Percentiles rank a stretch among this genome's conserved stretches.
phyloP scores from a whole-genome alignment of 2,329 filamentous ascomycete genomes.

The Fusarium bactridioides region DNA sequence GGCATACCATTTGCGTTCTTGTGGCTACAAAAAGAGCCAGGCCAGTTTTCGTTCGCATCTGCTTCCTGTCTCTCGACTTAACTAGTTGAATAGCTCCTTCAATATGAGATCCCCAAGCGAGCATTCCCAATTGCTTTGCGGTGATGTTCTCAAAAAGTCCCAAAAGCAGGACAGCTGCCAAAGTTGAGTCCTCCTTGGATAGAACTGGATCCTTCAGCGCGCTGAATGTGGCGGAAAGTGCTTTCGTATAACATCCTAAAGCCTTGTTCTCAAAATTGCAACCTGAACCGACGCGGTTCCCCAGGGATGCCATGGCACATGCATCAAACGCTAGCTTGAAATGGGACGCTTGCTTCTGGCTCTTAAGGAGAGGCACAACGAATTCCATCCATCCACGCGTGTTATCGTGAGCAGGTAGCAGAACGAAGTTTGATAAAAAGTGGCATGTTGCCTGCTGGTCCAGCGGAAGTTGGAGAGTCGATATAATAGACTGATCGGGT shows the following conservation, averaged over 20 bases:
- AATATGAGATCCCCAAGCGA: constrained; percentile 70
- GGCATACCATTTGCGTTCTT: constrained; percentile 64
- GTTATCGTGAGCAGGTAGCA: constrained; percentile 59
- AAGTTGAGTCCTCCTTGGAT: constrained; percentile 63
- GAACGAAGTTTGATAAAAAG: constrained; percentile 68
- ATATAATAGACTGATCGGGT: constrained; percentile 40
- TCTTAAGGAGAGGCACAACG: constrained; percentile 62
- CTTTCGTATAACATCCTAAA: constrained; percentile 62
- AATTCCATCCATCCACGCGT: constrained; percentile 67
- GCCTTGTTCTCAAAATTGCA: constrained; percentile 51
- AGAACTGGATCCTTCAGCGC: constrained; percentile 60
- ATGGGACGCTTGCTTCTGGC: constrained; percentile 54
- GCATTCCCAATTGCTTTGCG: constrained; percentile 60
- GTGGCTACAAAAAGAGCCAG: constrained; percentile 66
- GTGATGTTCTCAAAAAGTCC: constrained; percentile 69
- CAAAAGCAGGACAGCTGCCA: constrained; percentile 67
- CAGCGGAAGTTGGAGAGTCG: constrained; percentile 54
- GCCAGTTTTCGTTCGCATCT: constrained; percentile 61
- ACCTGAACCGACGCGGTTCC: constrained; percentile 55
- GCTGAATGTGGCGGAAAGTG: constrained; percentile 59
- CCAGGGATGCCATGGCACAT: constrained; percentile 65
- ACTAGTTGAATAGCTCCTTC: constrained; percentile 70
- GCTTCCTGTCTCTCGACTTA: constrained; percentile 63
- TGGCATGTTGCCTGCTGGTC: constrained; percentile 66
- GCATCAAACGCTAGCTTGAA: constrained; percentile 66